Base-by-base conservation (phyloP, 345 rosid species). In the thale cress (Arabidopsis thaliana) region DNA sequence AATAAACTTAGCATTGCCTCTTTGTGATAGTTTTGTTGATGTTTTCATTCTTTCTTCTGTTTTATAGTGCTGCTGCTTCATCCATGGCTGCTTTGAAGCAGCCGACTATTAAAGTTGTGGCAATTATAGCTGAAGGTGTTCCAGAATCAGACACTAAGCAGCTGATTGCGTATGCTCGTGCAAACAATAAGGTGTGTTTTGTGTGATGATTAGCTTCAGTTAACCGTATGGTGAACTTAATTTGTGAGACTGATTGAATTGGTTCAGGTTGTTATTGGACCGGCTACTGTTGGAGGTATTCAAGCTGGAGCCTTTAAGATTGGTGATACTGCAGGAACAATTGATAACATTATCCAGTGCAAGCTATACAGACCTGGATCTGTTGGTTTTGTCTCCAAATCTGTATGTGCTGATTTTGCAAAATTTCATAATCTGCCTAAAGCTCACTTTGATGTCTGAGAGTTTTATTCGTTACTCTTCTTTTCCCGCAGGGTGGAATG, bases 301-400 rank as follows among this genome's bases (percentile, higher is more conserved):
- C 98, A 92, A 85, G 99, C 93, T 74, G 97, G 97, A 76, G 96
- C 97, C 64, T 89, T 91, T 84, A 91, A 88, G 82, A 91, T 91
- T 45, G 97, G 97, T 52, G 99, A 95, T 86, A 95, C 99, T 85
- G 98, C 99, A 55, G 99, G 99, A 82, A 95, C 99, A 64, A 87
- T 92, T 66, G 99, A 90, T 67, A 95, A 95, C 80, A 89, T 92
- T 40, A 87, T 92, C 71, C 86, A 91, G 2, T 87, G 98, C 97
- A 95, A 88, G 83, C 84, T 95, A 3, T 95, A 92, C 93, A 83
- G 98, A 71, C 96, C 99, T 59, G 99, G 99, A 79, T 95, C 99
- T 75, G 88, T 95, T 81, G 99, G 98, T 55, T 95, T 92, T 82
- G 98, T 92, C 76, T 95, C 99, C 77, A 95, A 95, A 86, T 95